Evolutionary conservation across 2,329 filamentous ascomycete species (phyloP).

Genomic region (Neonectria hederae): DNA sequence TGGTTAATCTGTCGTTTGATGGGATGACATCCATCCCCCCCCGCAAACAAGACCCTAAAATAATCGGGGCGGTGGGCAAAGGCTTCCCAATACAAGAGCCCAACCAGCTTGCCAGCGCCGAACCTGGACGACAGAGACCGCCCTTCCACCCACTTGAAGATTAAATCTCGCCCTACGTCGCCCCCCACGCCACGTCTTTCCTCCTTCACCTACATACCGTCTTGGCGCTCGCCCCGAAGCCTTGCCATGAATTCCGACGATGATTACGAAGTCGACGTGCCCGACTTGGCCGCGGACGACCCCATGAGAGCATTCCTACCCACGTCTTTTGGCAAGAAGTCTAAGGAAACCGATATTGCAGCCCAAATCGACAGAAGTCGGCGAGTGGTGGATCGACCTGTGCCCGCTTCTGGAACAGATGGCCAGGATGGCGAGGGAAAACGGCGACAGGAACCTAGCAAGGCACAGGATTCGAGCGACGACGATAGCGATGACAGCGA

Average conservation of each 20-base stretch:
- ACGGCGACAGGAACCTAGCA: conserved; percentile 29
- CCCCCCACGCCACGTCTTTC: conserved; percentile 31
- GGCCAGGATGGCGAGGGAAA: conserved; percentile 25
- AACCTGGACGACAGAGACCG: conserved; percentile 30
- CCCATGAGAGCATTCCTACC: conserved; percentile 82
- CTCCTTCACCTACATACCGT: conserved; percentile 23
- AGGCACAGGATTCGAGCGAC: conserved; percentile 57
- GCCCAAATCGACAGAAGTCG: conserved; percentile 85
- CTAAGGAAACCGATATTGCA: conserved; percentile 75
- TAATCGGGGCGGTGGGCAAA: conserved; percentile 42
- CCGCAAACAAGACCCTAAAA: conserved; percentile 36
- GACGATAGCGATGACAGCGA: conserved; percentile 60
- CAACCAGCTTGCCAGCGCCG: conserved; percentile 27
- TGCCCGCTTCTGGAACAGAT: conserved; percentile 18
- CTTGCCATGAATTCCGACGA: conserved; percentile 67
- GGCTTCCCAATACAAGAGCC: conserved; percentile 29
- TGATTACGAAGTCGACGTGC: conserved; percentile 65
- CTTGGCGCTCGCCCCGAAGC: conserved; percentile 24
- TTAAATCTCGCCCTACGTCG: conserved; percentile 31
- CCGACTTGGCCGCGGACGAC: conserved; percentile 68
- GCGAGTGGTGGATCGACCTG: conserved; percentile 54
- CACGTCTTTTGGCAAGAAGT: conserved; percentile 84
- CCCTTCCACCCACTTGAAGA: conserved; percentile 31
- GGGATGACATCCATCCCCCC: conserved; percentile 31
- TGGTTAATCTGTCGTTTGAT: conserved; percentile 25